These are phyloP conservation scores for Lachnellula hyalina DNA, from an alignment of 2,329 filamentous ascomycete species.

Conservation along the genomic window DNA sequence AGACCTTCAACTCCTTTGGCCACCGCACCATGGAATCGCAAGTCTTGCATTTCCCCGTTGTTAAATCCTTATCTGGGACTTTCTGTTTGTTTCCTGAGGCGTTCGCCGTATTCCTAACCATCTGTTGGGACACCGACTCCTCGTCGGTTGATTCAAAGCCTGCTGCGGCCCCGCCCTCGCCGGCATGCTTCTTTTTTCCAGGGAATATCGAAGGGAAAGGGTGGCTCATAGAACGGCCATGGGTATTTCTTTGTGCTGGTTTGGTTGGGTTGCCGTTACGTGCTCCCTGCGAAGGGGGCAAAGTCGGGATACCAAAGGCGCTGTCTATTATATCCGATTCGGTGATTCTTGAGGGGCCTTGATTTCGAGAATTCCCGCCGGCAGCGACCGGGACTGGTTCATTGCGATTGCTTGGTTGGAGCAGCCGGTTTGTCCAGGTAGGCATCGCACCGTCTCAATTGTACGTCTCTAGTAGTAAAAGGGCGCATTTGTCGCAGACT, in stretches of 20 bases:
- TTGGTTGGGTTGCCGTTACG: slow-evolving; percentile 13
- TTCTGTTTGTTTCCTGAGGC: slow-evolving; percentile 18
- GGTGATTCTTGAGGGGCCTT: slow-evolving; percentile 20
- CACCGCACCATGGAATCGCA: slow-evolving; percentile 77
- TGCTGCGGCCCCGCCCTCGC: slow-evolving; percentile 32
- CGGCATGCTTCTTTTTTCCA: slow-evolving; percentile 48
- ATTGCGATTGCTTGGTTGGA: slow-evolving; percentile 25
- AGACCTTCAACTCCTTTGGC: slow-evolving; percentile 67
- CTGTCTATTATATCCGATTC: slow-evolving; percentile 30
- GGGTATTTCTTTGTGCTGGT: slow-evolving; percentile 12
- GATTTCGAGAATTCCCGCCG: slow-evolving; percentile 10
- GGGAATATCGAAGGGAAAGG: slow-evolving; percentile 71
- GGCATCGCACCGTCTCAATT: slow-evolving; percentile 27
- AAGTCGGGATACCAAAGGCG: slow-evolving; percentile 28
- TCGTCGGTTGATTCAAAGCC: slow-evolving; percentile 44
- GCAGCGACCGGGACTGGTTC: slow-evolving; percentile 14
- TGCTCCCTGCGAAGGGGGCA: slow-evolving; percentile 13
- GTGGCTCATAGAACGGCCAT: slow-evolving; percentile 63
- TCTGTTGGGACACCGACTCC: slow-evolving; percentile 31
- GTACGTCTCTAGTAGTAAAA: slow-evolving; percentile 9
- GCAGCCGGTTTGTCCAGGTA: slow-evolving; percentile 29
- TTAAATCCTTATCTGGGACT: slow-evolving; percentile 52
- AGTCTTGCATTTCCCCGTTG: slow-evolving; percentile 75
- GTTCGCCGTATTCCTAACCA: slow-evolving; percentile 8
- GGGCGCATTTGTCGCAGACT: slow-evolving; percentile 12